These are phyloP conservation scores for Paradendryphiella salina DNA, from an alignment of 2,329 filamentous ascomycete species.

Conservation along the genomic window DNA sequence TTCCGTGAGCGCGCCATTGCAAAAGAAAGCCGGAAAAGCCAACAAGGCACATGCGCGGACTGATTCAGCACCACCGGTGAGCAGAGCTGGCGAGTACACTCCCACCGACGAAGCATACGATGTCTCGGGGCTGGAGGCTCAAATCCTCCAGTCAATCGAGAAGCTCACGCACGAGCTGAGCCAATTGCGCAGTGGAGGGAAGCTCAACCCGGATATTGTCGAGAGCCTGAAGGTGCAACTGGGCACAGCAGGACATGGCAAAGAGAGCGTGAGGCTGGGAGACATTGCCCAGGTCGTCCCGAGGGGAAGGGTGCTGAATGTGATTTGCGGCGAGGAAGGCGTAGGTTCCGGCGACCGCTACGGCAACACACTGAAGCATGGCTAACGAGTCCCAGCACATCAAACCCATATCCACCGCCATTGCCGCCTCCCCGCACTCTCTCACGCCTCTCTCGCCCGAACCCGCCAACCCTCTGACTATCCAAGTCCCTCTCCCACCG, in stretches of 20 bases:
- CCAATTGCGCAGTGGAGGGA: slow-evolving; percentile 64
- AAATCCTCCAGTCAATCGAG: slow-evolving; percentile 59
- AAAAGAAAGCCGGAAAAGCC: slow-evolving; percentile 60
- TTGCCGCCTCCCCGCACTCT: slow-evolving; percentile 56
- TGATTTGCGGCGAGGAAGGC: slow-evolving; percentile 67
- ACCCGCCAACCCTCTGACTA: slow-evolving; percentile 53
- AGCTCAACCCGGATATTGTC: slow-evolving; percentile 64
- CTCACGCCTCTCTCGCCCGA: slow-evolving; percentile 57
- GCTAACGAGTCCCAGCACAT: slow-evolving; percentile 51
- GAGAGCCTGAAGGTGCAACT: slow-evolving; percentile 65
- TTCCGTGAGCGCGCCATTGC: slow-evolving; percentile 47
- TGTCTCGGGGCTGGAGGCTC: slow-evolving; percentile 60
- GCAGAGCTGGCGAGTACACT: slow-evolving; percentile 32
- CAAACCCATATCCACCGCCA: slow-evolving; percentile 58
- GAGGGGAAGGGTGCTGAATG: slow-evolving; percentile 63
- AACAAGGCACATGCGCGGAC: slow-evolving; percentile 46
- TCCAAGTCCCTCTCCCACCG: slow-evolving; percentile 60
- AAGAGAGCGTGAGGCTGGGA: slow-evolving; percentile 58
- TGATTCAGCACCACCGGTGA: slow-evolving; percentile 40
- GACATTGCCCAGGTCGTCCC: slow-evolving; percentile 70
- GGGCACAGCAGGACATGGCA: slow-evolving; percentile 50
- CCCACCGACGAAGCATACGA: slow-evolving; percentile 62
- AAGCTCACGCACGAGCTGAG: slow-evolving; percentile 64
- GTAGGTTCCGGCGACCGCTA: slow-evolving; percentile 48
- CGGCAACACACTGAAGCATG: background rate